Base-by-base conservation (phyloP, 2,329 filamentous ascomycete species). In the Xylariaceae sp. region DNA sequence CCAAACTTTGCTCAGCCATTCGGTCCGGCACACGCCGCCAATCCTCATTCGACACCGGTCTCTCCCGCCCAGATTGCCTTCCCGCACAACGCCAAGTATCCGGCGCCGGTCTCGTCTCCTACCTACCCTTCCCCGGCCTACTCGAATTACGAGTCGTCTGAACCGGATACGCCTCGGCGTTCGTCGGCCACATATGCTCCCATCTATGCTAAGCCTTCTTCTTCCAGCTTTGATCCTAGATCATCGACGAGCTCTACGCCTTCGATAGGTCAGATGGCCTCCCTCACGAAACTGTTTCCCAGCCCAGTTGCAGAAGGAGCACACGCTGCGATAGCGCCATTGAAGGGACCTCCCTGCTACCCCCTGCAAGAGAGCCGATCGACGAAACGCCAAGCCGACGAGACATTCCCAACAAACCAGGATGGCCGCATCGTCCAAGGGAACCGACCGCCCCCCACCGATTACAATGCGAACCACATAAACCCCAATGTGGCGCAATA, bases 41-140 rank as follows among this genome's bases (percentile, higher is more conserved):
- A 44, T 10, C 40, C 44, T 11, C 50, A 52, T 27, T 54, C 51
- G 0, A 51, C 51, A 3, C 51, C 51, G 1, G 51, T 52, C 2
- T 54, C 51, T 31, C 51, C 51, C 22, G 50, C 50, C 4, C 49
- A 51, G 18, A 33, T 49, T 1, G 43, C 43, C 3, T 53, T 53
- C 33, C 45, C 50, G 5, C 42, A 44, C n/a, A 40, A 19, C 26
- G 21, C 16, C 22, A 40, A 39, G 13, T 44, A 32, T 21, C 36
- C 39, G 12, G 39, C 42, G 5, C 45, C 46, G 16, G 16, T 17
- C 5, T 39, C 35, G 13, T 46, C 45, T n/a, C 46, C 44, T 22
- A 33, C 39, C 27, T 49, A 44, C 18, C 29, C 38, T 16, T 25
- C 37, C 17, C 37, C 46, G 7, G 31, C 38, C 7, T 53, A 51